Base-by-base conservation (phyloP, 1,284 basidiomycete genomes). In the Cutaneotrichosporon dermatis region DNA sequence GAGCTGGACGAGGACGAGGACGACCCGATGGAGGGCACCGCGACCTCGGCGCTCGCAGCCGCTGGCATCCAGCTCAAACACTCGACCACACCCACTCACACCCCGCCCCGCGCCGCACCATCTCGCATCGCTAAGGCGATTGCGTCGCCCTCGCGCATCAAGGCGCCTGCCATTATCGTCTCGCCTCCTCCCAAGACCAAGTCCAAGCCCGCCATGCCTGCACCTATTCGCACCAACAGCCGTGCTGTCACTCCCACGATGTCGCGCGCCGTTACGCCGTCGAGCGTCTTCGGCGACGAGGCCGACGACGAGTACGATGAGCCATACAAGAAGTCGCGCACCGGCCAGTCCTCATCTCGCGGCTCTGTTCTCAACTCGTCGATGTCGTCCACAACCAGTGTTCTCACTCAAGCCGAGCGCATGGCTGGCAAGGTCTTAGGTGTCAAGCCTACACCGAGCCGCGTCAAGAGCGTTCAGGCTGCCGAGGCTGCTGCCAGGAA, bases 401-500 rank as follows among this genome's bases (percentile, higher is more conserved):
- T 67, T 4, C 65, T 75, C 36, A 60, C 56, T 40, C 75, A 75
- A 35, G 76, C 73, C 25, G 62, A 69, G 5, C 67, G 60, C 8
- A 74, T 78, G 41, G 77, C 74, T 13, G 65, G 68, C 39, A 78
- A 78, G 65, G 65, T 70, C 0, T 55, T 75, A 4, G 75, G 76
- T 37, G 66, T 76, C 61, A 79, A 76, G 64, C 70, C 77, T 12
- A 66, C 69, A 11, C 62, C 71, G 11, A 75, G 69, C 66, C 80
- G 77, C 0, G 84, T 91, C 54, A 93, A 92, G 80, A 90, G 88
- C 56, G 73, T 93, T 16, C 88, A 91, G 70, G 83, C 87, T 13
- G 88, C 88, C 0, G 84, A 84, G 13, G 89, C 86, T 5, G 89
- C 89, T 89, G 44, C 80, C 92, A 88, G 86, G 91, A 92, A 39